phyloP scores from a whole-genome alignment of 2,329 filamentous ascomycete species.

The Fusarium nygamai region DNA sequence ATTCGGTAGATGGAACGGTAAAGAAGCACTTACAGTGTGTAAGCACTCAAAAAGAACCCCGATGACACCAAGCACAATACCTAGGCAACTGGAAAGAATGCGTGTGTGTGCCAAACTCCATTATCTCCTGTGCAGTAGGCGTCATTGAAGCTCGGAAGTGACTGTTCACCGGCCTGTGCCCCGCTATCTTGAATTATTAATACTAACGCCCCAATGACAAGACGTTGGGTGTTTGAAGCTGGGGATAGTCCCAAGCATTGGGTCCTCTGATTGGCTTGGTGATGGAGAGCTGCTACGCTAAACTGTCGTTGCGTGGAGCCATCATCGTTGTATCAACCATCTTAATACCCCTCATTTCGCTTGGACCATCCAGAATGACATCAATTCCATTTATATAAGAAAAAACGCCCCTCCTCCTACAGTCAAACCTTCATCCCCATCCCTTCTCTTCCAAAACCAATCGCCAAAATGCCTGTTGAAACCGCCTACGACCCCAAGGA shows the following conservation, averaged over 20 bases:
- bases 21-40: not conserved
- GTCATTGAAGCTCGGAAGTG: constrained; percentile 14
- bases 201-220: constrained; percentile 6
- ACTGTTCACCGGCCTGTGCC: constrained; percentile 1
- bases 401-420: not conserved
- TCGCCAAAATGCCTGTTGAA: constrained; percentile 33
- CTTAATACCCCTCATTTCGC: constrained; percentile 18
- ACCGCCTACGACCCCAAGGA: constrained; percentile 41
- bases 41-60: not conserved
- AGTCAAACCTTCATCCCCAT: not conserved
- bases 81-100: not conserved
- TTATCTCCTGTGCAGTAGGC: not conserved
- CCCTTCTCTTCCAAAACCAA: not conserved
- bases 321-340: constrained; percentile 11
- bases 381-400: constrained; percentile 15
- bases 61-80: not conserved
- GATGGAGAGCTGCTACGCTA: constrained; percentile 1
- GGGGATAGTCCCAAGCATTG: not conserved
- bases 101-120: not conserved
- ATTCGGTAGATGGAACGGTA: not conserved
- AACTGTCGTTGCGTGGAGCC: constrained; percentile 25
- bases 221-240: not conserved
- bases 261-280: not conserved
- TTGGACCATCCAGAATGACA: constrained; percentile 20
- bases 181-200: constrained; percentile 23